Evolutionary conservation across 2,329 filamentous ascomycete species (phyloP).

Genomic region (Penicillium palitans): DNA sequence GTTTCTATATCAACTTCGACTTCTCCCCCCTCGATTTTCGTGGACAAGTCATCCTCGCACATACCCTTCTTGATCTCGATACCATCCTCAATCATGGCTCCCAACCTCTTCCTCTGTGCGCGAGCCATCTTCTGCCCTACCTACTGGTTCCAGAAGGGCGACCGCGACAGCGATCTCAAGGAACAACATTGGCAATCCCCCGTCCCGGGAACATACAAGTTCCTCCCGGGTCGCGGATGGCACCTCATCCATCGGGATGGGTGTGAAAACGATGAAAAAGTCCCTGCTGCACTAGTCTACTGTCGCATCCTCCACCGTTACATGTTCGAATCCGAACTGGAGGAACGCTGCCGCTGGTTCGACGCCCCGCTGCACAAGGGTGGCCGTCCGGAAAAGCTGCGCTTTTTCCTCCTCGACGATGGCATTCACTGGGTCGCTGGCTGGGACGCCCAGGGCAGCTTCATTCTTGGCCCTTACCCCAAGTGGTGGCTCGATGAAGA

Average conservation of each 20-base stretch:
- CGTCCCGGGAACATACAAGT: constrained; percentile 51
- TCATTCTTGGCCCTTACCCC: constrained; percentile 53
- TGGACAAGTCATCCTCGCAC: not conserved
- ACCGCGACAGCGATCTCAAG: constrained; percentile 41
- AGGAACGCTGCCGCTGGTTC: constrained; percentile 48
- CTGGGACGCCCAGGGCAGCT: constrained; percentile 52
- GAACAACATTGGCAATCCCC: constrained; percentile 53
- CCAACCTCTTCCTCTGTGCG: constrained; percentile 53
- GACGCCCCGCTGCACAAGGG: constrained; percentile 41
- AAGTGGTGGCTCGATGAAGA: constrained; percentile 50
- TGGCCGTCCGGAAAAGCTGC: constrained; percentile 40
- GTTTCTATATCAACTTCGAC: constrained; percentile 13
- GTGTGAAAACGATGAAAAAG: constrained; percentile 35
- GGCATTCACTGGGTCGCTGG: constrained; percentile 52
- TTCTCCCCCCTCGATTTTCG: not conserved
- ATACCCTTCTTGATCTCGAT: constrained; percentile 6
- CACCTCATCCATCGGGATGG: constrained; percentile 48
- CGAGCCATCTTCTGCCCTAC: constrained; percentile 50
- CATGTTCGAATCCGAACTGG: constrained; percentile 51
- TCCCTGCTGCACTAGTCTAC: constrained; percentile 45
- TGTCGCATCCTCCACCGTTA: constrained; percentile 52
- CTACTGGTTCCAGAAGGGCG: constrained; percentile 51
- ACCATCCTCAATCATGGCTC: constrained; percentile 43
- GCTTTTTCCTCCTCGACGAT: constrained; percentile 54
- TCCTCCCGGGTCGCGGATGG: constrained; percentile 53